Base-by-base conservation (phyloP, 1,139 yeast species). In the Meyerozyma smithsonii region DNA sequence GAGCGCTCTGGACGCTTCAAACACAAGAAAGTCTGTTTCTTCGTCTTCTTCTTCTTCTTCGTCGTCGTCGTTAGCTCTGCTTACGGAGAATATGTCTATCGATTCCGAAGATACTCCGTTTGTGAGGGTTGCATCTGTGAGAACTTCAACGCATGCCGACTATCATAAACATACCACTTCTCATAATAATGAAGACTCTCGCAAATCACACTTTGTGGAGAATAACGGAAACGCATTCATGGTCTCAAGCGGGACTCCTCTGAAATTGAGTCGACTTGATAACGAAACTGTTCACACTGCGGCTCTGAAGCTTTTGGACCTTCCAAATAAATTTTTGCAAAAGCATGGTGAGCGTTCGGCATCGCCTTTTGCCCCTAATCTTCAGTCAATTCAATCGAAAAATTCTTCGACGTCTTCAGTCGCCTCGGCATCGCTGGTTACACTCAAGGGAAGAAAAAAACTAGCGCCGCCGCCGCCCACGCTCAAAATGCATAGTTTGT, bases 401-500 rank as follows among this genome's bases (percentile, higher is more conserved):
- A 38, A 34, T 21, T 46, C 48, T 23, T 43, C 52, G 10, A 42
- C 47, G 5, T 45, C 57, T 6, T 55, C 59, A 3, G 37, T 53
- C 5, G 48, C 46, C 19, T 55, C 61, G 4, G 36, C 42, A 3
- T 48, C 59, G 5, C 58, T 55, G 47, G 51, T 63, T 36, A 50
- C 47, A 8, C 50, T 52, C 26, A 66, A 65, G 42, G 69, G 70
- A 5, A 45, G 53, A 40, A 60, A 49, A 36, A 67, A 66, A 43
- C 59, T 54, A 39, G 66, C 74, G 1, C 74, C 74, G 1, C 72
- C 74, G 1, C 74, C 75, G 2, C 74, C 74, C 5, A 36, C 16
- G 23, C 16, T 17, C 5, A 30, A 18, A 12, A 30, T 12, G n/a
- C 35, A 6, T 25, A 23, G 39, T 32, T 34, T 40, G 5, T 39